Base-by-base conservation (phyloP, 1,284 basidiomycete genomes). In the Ustilago vetiveriae region DNA sequence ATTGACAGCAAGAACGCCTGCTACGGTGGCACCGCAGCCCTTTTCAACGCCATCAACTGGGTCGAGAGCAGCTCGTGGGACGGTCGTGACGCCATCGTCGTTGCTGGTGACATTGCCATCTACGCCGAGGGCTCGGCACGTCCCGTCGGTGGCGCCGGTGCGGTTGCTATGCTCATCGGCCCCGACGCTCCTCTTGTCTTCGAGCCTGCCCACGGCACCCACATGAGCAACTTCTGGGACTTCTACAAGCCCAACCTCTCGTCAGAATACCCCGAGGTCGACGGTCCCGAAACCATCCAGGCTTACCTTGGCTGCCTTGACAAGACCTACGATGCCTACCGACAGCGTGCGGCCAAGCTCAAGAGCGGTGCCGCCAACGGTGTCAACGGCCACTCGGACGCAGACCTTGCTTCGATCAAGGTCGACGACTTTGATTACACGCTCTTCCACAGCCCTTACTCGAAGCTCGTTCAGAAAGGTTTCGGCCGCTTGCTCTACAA, bases 1-100 rank as follows among this genome's bases (percentile, higher is more conserved):
- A 91, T 99, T 82, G 95, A 99, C 86, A 94, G 92, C 59, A 98
- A 98, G 86, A 98, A 98, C 83, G 95, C 95, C 19, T 99, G 95
- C 86, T 99, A 99, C 83, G 95, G 95, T 43, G 95, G 93, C 36
- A 98, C 95, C 22, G 95, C 95, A 41, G 95, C 95, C 4, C 88
- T 98, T 62, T 98, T 96, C 89, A 98, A 98, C 84, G 90, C 93
- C 48, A 86, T 96, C 83, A 84, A 84, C 74, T 98, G 95, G 95
- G 86, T 98, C 69, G 95, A 98, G 84, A 90, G 89, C 41, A 89
- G 89, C 60, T 94, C 91, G n/a, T 98, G 95, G 95, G 95, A 98
- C 81, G 95, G 95, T 55, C 89, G 95, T 60, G 94, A 97, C 83
- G 95, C 95, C 23, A 94, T 98, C 74, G 94, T 98, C 72, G 94